These are phyloP conservation scores for Trichoderma sp. DNA, from an alignment of 2,329 filamentous ascomycete genomes.

Conservation along the genomic window DNA sequence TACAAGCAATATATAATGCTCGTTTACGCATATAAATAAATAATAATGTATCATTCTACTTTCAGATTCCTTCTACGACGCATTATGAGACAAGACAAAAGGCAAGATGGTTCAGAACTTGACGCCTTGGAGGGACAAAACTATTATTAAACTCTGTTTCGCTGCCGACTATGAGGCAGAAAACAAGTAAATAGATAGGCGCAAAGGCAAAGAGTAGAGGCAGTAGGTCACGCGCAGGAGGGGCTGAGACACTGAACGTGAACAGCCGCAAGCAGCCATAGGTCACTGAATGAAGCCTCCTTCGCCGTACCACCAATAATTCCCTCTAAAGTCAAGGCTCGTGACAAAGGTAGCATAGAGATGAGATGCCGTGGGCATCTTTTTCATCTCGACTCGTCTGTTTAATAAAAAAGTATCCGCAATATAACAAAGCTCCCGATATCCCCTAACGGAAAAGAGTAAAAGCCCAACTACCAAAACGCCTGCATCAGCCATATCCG, in stretches of 20 bases:
- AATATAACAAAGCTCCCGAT: conserved; percentile 37
- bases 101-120: neutral
- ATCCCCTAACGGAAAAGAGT: conserved; percentile 35
- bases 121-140: conserved; percentile 11
- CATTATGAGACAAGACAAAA: neutral
- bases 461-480: conserved; percentile 42
- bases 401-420: conserved; percentile 22
- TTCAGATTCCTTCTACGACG: neutral
- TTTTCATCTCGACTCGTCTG: conserved; percentile 10
- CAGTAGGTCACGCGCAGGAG: neutral
- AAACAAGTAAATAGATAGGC: conserved; percentile 1
- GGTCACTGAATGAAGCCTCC: neutral
- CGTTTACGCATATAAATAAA: neutral
- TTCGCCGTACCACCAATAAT: conserved; percentile 2
- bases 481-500: conserved; percentile 41
- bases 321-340: neutral
- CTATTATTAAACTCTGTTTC: conserved; percentile 12
- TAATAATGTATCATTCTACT: neutral
- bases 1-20: neutral
- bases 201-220: conserved; percentile 1
- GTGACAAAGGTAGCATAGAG: conserved; percentile 7
- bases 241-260: neutral
- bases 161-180: neutral
- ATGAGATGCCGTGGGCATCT: conserved; percentile 11
- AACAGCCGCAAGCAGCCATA: conserved; percentile 2